These are phyloP conservation scores for Herpotrichia juniperi DNA, from an alignment of 2,329 filamentous ascomycete species.

Conservation along the genomic window DNA sequence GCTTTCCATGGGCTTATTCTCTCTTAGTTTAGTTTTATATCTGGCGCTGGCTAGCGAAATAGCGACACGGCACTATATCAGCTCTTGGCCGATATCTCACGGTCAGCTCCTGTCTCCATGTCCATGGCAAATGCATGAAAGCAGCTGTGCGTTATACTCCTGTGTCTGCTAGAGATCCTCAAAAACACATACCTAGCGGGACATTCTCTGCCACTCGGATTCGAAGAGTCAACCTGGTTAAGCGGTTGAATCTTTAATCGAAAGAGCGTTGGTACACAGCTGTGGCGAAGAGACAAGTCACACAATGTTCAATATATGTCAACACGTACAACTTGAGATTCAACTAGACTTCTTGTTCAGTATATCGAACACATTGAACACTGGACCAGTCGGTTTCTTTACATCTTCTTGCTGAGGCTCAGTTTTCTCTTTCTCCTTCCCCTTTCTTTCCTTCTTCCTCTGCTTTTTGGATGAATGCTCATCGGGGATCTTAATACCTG, in stretches of 20 bases:
- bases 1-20: not conserved
- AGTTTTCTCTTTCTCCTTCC: constrained; percentile 15
- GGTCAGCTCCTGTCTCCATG: no score
- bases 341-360: not conserved
- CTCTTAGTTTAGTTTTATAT: not conserved
- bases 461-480: constrained; percentile 17
- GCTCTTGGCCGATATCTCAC: no score
- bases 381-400: not conserved
- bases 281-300: not conserved
- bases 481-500: constrained; percentile 35
- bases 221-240: no score
- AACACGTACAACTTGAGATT: not conserved
- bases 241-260: no score
- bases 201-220: no score
- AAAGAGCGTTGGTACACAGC: no score
- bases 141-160: no score
- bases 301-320: constrained; percentile 1
- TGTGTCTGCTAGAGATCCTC: no score
- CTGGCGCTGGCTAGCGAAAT: not conserved
- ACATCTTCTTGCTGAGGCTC: not conserved
- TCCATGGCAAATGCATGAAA: no score
- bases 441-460: constrained; percentile 35
- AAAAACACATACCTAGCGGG: no score
- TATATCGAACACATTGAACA: not conserved
- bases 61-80: no score